Conservation (phyloP, 2,329 filamentous ascomycete genomes). For the Aspergillus viridinutans region DNA sequence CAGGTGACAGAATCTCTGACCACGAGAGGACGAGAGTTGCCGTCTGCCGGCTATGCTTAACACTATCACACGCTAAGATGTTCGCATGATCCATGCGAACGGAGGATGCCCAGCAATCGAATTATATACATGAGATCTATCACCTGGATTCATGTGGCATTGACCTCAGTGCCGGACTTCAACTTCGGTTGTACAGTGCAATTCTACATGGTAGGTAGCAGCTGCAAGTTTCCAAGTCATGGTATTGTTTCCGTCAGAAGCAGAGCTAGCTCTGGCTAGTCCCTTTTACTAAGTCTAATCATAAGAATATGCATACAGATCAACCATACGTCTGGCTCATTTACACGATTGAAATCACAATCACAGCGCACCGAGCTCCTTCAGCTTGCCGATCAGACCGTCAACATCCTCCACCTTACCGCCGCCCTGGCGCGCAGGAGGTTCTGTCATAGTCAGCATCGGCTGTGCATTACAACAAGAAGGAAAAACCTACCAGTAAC, state of each 20-base stretch:
- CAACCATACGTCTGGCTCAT: neutral
- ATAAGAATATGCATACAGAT: neutral
- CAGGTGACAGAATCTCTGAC: neutral
- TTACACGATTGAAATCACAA: neutral
- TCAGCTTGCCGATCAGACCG: conserved; percentile 87
- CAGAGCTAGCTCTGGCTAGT: neutral
- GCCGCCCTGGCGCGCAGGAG: conserved; percentile 79
- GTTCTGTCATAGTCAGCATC: conserved; percentile 55
- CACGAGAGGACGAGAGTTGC: neutral
- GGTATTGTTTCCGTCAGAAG: neutral
- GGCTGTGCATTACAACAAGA: neutral
- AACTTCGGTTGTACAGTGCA: neutral
- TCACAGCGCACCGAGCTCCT: conserved; percentile 89
- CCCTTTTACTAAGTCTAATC: neutral
- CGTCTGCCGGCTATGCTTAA: neutral
- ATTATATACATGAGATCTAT: neutral
- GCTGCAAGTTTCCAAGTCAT: neutral
- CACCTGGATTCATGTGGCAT: neutral
- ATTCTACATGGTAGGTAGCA: neutral
- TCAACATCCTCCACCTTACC: conserved; percentile 97
- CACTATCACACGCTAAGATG: neutral
- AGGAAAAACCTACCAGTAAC: conserved; percentile 63
- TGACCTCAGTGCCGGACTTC: neutral
- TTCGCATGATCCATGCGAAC: neutral
- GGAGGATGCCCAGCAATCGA: neutral